These are phyloP conservation scores for Plasmopara viticola DNA, from an alignment of 352 stramenopile genomes.

Conservation along the genomic window DNA sequence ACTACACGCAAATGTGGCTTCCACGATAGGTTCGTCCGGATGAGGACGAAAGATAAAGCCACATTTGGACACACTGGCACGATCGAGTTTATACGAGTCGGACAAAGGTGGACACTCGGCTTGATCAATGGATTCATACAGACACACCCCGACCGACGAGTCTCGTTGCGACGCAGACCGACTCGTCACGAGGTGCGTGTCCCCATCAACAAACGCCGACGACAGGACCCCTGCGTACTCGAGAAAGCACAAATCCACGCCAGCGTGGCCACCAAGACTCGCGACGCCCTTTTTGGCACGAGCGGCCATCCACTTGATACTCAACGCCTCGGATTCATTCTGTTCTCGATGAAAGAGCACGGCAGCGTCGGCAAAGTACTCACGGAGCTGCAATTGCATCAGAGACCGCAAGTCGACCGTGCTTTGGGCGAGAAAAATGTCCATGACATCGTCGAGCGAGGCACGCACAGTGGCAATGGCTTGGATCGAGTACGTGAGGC, in stretches of 20 bases:
- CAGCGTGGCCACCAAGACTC: slow-evolving; percentile 36
- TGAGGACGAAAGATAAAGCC: slow-evolving; percentile 68
- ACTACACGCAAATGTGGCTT: slow-evolving; percentile 74
- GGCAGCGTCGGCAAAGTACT: slow-evolving; percentile 61
- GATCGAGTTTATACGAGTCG: slow-evolving; percentile 67
- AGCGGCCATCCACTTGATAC: slow-evolving; percentile 75
- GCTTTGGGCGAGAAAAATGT: slow-evolving; percentile 59
- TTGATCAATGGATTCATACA: slow-evolving; percentile 81
- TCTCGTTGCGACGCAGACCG: slow-evolving; percentile 4
- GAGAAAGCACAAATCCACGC: slow-evolving; percentile 65
- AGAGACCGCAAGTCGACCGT: slow-evolving; percentile 59
- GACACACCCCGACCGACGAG: slow-evolving; percentile 41
- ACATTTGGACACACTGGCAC: slow-evolving; percentile 70
- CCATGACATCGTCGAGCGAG: slow-evolving; percentile 69
- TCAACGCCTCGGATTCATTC: slow-evolving; percentile 68
- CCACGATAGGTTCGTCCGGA: slow-evolving; percentile 47
- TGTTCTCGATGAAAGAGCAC: slow-evolving; percentile 72
- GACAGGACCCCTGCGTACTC: slow-evolving; percentile 70
- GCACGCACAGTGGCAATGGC: slow-evolving; percentile 48
- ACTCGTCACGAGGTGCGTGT: slow-evolving; percentile 19
- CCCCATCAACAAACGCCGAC: slow-evolving; percentile 45
- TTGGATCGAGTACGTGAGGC: slow-evolving; percentile 74
- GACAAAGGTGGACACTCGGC: slow-evolving; percentile 60
- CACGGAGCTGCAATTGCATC: slow-evolving; percentile 70
- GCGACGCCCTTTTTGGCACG: slow-evolving; percentile 59